A percentile compares a stretch with the other conserved stretches of the same genome.
phyloP scores from a whole-genome alignment of 1,139 yeast genomes.

The Diutina catenulata region DNA sequence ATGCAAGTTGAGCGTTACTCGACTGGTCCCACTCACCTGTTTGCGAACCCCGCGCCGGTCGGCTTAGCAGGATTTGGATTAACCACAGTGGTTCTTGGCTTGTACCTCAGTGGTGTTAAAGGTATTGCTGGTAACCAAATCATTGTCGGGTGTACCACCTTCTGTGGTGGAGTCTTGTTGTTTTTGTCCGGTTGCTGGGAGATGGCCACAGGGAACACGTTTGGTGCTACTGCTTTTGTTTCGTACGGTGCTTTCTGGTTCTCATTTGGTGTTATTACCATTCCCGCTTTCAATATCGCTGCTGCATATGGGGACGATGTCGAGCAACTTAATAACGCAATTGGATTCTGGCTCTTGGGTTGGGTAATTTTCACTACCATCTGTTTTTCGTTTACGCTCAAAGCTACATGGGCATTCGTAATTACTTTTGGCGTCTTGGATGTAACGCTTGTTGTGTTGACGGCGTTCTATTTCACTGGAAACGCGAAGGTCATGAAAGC shows the following conservation, averaged over 20 bases:
- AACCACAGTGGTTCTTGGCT: constrained; percentile 9
- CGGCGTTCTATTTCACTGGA: constrained; percentile 28
- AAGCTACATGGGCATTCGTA: constrained; percentile 31
- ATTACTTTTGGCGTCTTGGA: constrained; percentile 24
- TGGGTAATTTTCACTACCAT: constrained; percentile 36
- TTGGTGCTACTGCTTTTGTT: constrained; percentile 26
- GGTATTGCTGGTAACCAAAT: neutral
- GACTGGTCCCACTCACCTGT: constrained; percentile 7
- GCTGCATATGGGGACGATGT: constrained; percentile 17
- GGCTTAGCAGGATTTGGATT: constrained; percentile 10
- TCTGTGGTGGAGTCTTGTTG: neutral
- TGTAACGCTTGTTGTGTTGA: constrained; percentile 29
- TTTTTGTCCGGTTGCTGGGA: constrained; percentile 1
- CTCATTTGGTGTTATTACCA: constrained; percentile 22
- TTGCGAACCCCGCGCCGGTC: constrained; percentile 10
- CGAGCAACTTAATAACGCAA: constrained; percentile 17
- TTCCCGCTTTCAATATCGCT: constrained; percentile 21
- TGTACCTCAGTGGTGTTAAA: constrained; percentile 5
- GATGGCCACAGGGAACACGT: constrained; percentile 16
- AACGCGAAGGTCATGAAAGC: constrained; percentile 22
- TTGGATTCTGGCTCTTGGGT: constrained; percentile 30
- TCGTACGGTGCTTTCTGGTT: constrained; percentile 28
- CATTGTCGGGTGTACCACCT: neutral
- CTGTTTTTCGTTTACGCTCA: constrained; percentile 26
- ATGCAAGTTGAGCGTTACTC: constrained; percentile 8